phyloP scores from a whole-genome alignment of 2,329 filamentous ascomycete genomes.

The Pseudogymnoascus sp. region DNA sequence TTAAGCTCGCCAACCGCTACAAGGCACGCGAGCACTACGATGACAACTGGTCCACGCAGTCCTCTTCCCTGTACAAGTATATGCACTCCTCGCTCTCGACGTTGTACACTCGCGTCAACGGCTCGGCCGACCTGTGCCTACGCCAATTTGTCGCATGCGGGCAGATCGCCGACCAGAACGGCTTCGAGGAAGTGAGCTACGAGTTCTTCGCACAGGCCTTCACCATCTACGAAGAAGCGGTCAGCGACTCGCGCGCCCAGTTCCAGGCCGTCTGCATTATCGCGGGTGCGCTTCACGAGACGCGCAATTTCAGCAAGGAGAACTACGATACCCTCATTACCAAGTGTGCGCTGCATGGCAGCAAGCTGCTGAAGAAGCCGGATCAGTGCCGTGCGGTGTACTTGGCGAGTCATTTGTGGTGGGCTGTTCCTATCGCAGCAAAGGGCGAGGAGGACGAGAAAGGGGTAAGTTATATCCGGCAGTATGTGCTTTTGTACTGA shows the following conservation, averaged over 20 bases:
- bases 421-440: conserved; percentile 77
- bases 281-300: conserved; percentile 79
- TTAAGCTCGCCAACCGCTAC: conserved; percentile 82
- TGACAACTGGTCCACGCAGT: conserved; percentile 65
- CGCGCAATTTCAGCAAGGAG: conserved; percentile 85
- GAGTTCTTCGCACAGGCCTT: conserved; percentile 98
- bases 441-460: conserved; percentile 76
- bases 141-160: conserved; percentile 87
- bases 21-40: conserved; percentile 86
- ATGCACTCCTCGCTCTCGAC: conserved; percentile 82
- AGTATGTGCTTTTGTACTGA: conserved; percentile 19
- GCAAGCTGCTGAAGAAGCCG: conserved; percentile 93
- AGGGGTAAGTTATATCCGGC: conserved; percentile 48
- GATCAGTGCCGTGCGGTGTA: conserved; percentile 97
- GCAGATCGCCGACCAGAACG: conserved; percentile 83
- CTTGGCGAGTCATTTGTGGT: conserved; percentile 94
- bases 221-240: conserved; percentile 92
- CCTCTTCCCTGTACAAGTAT: conserved; percentile 86
- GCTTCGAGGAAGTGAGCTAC: conserved; percentile 92
- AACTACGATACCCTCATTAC: conserved; percentile 99
- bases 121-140: conserved; percentile 78
- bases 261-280: conserved; percentile 97
- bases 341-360: conserved; percentile 92
- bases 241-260: conserved; percentile 91
- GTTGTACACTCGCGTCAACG: conserved; percentile 76